These are phyloP conservation scores for Hortaea werneckii DNA, from an alignment of 2,329 filamentous ascomycete genomes.

Conservation along the genomic window DNA sequence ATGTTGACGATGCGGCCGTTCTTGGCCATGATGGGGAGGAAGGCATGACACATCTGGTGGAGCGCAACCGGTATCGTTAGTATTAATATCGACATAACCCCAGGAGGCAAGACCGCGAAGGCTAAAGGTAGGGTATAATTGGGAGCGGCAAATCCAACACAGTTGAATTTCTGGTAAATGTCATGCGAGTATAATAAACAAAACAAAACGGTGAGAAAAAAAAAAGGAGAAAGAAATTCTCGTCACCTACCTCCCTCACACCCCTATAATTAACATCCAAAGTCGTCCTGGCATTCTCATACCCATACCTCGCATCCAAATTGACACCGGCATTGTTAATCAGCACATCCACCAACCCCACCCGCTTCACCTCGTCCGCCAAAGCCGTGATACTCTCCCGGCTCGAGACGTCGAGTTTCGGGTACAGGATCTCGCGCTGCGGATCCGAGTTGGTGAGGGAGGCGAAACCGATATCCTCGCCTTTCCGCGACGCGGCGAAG, in stretches of 20 bases:
- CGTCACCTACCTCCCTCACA: conserved; percentile 19
- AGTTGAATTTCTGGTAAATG: no score
- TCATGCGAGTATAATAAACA: no score
- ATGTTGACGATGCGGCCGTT: conserved; percentile 28
- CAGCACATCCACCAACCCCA: conserved; percentile 23
- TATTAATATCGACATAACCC: not conserved
- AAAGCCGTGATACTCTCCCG: conserved; percentile 20
- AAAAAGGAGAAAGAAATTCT: no score
- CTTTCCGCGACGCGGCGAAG: conserved; percentile 25
- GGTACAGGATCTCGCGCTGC: conserved; percentile 16
- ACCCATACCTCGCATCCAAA: conserved; percentile 17
- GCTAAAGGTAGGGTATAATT: not conserved
- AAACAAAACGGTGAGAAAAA: no score
- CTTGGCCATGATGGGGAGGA: conserved; percentile 19
- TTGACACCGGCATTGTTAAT: conserved; percentile 31
- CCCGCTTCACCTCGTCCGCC: conserved; percentile 15
- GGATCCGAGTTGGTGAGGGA: not conserved
- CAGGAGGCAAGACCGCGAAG: not conserved
- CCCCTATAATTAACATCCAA: conserved; percentile 28
- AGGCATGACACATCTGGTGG: conserved; percentile 22
- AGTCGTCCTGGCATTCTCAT: conserved; percentile 22
- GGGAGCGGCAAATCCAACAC: no score
- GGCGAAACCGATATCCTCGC: conserved; percentile 18
- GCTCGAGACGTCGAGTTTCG: conserved; percentile 23
- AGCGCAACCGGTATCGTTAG: not conserved